These are phyloP conservation scores for Salvia sclarea DNA, from an alignment of 305 asterid species.

Conservation along the genomic window DNA sequence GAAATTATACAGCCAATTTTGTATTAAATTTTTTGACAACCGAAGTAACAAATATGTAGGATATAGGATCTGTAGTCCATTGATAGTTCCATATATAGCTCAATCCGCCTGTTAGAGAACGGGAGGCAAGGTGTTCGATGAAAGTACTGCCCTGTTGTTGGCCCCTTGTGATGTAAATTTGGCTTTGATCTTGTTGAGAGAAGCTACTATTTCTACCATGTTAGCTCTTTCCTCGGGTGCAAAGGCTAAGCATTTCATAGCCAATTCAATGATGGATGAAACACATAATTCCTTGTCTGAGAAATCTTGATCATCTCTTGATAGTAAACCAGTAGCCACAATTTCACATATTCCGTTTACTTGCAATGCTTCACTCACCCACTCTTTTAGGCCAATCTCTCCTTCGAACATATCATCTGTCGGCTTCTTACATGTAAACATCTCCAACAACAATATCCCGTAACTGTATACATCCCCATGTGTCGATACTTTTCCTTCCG, in stretches of 20 bases:
- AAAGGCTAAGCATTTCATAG: background rate
- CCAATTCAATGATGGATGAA: background rate
- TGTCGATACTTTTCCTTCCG: conserved; percentile 3
- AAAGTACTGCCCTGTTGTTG: no score
- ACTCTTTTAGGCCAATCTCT: background rate
- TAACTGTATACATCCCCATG: background rate
- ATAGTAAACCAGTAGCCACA: background rate
- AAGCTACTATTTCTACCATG: background rate
- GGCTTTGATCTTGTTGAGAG: conserved; percentile 6
- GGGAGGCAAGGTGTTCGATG: no score
- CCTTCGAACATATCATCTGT: background rate
- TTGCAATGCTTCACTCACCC: background rate
- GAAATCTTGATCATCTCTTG: background rate
- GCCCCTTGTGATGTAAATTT: no score
- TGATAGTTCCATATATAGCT: no score
- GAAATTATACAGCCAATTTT: no score
- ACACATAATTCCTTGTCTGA: background rate
- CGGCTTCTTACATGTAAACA: background rate
- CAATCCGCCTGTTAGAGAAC: no score
- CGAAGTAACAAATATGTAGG: no score
- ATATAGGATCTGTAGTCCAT: no score
- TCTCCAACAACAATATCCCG: background rate
- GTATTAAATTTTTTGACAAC: no score
- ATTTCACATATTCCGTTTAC: background rate
- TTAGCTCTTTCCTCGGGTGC: background rate